Evolutionary conservation across 805 yeast species (phyloP).

Genomic region (Wickerhamomyces tratensis): DNA sequence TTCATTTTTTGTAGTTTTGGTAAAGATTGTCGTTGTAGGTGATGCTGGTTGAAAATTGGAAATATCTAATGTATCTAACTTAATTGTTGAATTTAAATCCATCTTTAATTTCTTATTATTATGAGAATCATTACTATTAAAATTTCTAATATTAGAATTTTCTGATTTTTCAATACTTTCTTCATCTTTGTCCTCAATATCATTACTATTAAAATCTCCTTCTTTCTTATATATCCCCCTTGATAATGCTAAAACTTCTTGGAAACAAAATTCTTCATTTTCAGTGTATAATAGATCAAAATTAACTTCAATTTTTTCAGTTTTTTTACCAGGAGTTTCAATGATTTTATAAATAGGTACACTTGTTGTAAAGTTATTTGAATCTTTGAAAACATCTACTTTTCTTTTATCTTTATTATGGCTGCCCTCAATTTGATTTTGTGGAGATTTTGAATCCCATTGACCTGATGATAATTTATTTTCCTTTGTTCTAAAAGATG

Average conservation of each 20-base stretch:
- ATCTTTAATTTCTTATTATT: neutral
- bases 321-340: constrained; percentile 44
- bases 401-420: constrained; percentile 8
- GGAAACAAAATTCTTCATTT: constrained; percentile 47
- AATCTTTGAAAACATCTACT: constrained; percentile 30
- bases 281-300: constrained; percentile 40
- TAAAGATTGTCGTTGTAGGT: constrained; percentile 72
- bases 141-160: no score
- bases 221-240: constrained; percentile 16
- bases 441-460: constrained; percentile 56
- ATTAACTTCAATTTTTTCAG: constrained; percentile 52
- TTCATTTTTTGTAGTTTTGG: constrained; percentile 68
- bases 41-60: constrained; percentile 34
- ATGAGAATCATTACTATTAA: neutral
- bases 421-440: constrained; percentile 22
- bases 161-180: no score
- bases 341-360: constrained; percentile 39
- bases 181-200: neutral
- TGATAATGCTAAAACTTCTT: constrained; percentile 52
- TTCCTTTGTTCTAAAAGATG: constrained; percentile 49
- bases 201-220: neutral
- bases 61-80: constrained; percentile 5
- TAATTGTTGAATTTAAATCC: constrained; percentile 14
- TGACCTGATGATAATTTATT: constrained; percentile 43
- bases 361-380: constrained; percentile 17